Evolutionary conservation across 257 asterid genomes (phyloP).

Genomic region (Handroanthus guayacan): DNA sequence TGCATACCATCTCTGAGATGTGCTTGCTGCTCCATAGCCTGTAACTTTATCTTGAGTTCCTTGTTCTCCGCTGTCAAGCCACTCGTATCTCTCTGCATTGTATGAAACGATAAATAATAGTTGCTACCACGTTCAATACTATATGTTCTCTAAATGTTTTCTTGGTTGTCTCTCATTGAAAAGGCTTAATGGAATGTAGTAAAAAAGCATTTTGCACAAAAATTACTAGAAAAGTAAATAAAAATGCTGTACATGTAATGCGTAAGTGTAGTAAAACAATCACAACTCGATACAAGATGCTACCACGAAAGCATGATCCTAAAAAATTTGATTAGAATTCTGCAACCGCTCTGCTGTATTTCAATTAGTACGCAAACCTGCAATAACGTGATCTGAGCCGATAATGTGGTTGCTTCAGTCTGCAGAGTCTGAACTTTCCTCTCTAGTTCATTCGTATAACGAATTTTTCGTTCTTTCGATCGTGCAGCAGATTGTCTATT

Average conservation of each 20-base stretch:
- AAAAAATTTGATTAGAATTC: too few relatives aligned
- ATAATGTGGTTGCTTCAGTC: constrained; percentile 83
- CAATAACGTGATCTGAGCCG: constrained; percentile 83
- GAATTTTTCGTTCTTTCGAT: constrained; percentile 82
- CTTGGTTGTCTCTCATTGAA: background rate
- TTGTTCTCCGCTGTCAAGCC: constrained; percentile 80
- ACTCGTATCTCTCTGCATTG: constrained; percentile 73
- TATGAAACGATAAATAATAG: background rate
- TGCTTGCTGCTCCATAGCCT: constrained; percentile 86
- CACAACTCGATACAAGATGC: too few relatives aligned
- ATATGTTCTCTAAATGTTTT: background rate
- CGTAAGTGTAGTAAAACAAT: too few relatives aligned
- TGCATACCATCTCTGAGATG: constrained; percentile 83
- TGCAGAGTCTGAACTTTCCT: constrained; percentile 92
- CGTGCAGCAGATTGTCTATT: constrained; percentile 95
- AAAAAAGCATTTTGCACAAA: background rate
- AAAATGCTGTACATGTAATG: too few relatives aligned
- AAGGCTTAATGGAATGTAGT: background rate
- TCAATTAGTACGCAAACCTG: constrained; percentile 50
- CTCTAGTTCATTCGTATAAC: constrained; percentile 81
- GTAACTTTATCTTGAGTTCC: constrained; percentile 79
- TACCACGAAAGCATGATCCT: too few relatives aligned
- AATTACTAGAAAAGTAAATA: too few relatives aligned
- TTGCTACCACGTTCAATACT: background rate
- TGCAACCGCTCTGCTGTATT: too few relatives aligned